Conservation (phyloP, 2,329 filamentous ascomycete genomes). For the Fusarium drepaniforme region DNA sequence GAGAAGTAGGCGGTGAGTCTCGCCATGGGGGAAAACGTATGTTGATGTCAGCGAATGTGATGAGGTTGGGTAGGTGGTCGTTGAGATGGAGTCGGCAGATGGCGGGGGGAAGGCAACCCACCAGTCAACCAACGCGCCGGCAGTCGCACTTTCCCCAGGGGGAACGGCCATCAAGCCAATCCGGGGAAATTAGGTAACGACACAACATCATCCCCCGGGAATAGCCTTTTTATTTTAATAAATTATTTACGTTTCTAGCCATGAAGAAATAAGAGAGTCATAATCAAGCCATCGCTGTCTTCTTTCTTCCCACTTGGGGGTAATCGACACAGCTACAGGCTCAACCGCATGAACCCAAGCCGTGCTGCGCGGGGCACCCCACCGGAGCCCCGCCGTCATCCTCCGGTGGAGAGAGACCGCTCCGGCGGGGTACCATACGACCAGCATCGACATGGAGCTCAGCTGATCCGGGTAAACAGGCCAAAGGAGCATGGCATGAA, state of each 20-base stretch:
- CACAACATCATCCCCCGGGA: no score
- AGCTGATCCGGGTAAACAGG: not conserved
- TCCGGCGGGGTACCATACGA: not conserved
- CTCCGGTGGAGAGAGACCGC: not conserved
- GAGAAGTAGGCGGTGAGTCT: not conserved
- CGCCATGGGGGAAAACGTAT: not conserved
- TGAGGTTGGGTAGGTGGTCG: not conserved
- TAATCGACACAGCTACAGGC: not conserved
- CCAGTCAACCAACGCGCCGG: not conserved
- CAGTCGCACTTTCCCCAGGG: not conserved
- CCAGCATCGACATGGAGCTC: not conserved
- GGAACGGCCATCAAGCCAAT: not conserved
- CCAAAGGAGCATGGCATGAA: not conserved
- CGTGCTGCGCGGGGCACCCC: not conserved
- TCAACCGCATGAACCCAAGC: not conserved
- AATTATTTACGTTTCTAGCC: not conserved
- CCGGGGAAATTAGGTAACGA: not conserved
- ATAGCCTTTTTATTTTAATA: no score
- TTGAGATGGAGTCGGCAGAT: not conserved
- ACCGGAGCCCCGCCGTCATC: not conserved
- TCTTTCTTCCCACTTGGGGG: not conserved
- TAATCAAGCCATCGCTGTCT: not conserved
- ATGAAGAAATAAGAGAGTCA: not conserved
- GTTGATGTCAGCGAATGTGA: not conserved
- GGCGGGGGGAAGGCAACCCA: not conserved